These are phyloP conservation scores for Entonaema liquescens DNA, from an alignment of 495 filamentous ascomycete species.

Conservation along the genomic window DNA sequence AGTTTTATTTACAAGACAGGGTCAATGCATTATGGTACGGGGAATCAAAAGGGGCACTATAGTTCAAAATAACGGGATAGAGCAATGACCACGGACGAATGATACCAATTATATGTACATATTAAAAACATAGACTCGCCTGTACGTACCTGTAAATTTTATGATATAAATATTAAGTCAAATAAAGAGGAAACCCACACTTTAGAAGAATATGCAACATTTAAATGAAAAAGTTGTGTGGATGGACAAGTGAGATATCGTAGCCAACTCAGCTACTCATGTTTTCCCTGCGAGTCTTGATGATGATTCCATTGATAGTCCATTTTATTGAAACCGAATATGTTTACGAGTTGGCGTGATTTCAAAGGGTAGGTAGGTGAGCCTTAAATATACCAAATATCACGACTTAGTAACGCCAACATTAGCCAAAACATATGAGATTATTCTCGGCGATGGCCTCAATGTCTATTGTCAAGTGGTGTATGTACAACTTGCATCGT, in stretches of 20 bases:
- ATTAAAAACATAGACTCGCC: slow-evolving; percentile 2
- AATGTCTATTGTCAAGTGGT: slow-evolving; percentile 39
- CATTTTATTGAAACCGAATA: too few species aligned
- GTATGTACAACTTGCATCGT: slow-evolving; percentile 43
- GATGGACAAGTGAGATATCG: not conserved
- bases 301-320: too few species aligned
- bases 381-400: too few species aligned
- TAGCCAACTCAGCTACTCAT: not conserved
- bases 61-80: slow-evolving; percentile 8
- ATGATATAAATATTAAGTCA: not conserved
- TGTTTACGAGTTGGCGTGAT: not conserved
- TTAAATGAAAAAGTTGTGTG: not conserved
- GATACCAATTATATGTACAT: slow-evolving; percentile 24
- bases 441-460: slow-evolving; percentile 24
- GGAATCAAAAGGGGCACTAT: not conserved
- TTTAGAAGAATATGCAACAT: not conserved
- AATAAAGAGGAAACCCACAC: not conserved
- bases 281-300: not conserved
- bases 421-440: slow-evolving; percentile 19
- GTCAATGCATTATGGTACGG: not conserved
- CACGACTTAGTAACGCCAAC: not conserved
- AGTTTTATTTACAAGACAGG: not conserved
- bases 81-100: not conserved
- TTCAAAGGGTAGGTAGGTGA: too few species aligned
- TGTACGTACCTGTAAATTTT: slow-evolving; percentile 5